Evolutionary conservation across 495 filamentous ascomycete species (phyloP), one percentile per base, ranked within the genome.

Genomic region (Annulohypoxylon moriforme): DNA sequence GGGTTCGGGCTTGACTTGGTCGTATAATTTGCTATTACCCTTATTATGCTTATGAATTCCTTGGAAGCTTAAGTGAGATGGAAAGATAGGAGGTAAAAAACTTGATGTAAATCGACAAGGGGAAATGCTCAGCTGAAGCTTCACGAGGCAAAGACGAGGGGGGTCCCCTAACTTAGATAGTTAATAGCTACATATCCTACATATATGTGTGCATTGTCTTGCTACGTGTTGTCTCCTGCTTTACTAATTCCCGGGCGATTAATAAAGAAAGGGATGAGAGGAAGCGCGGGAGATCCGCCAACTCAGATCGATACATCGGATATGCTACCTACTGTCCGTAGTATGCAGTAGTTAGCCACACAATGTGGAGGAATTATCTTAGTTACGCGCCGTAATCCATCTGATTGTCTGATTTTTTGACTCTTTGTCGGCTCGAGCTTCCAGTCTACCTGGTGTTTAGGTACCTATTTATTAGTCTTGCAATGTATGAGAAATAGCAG

Each of bases 361-460:
- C 38, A 22, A 34, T 46, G 14, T n/a, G 38, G 38, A 53, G 61
- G 27, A 38, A 62, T 59, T 27, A 27, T 58, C 36, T 47, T 13
- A 24, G 10, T 31, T 58, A 58, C 56, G 61, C 33, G 57, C 57
- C 53, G 44, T 49, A 53, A 61, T 65, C 49, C 56, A 57, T 71
- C 40, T 56, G 49, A 44, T 44, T 44, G 24, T 52, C 24, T 29
- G 47, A 52, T 25, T 27, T 24, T 52, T 49, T 49, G 14, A 40
- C 55, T 31, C 69, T 68, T 53, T 49, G 46, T 57, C 70, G 65
- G 70, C 44, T 73, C 70, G 49, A 73, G 44, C 56, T 68, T 68
- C 64, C 49, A 40, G 40, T 60, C 22, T 69, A 50, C 53, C 25
- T 7, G 27, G 25, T 9, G 8, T 22, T 24, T n/a, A 29, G 2